Conservation (phyloP, 371 early-diverging fungal genomes). For the Mucor saturninus region DNA sequence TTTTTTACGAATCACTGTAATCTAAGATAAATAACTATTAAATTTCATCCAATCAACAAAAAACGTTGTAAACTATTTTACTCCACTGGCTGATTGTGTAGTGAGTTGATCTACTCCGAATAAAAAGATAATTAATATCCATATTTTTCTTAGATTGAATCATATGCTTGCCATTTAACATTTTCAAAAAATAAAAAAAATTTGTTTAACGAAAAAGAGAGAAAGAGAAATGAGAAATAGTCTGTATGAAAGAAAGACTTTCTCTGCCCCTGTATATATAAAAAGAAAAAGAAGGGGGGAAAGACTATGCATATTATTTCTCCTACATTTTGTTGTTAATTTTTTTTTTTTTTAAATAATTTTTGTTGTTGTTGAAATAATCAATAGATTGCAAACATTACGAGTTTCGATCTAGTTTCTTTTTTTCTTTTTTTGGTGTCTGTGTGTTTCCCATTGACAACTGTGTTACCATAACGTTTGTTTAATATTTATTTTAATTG, state of each 20-base stretch:
- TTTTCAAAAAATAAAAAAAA: conserved; percentile 3
- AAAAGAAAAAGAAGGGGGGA: background rate
- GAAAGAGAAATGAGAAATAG: conserved; percentile 1
- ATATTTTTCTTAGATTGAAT: background rate
- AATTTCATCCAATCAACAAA: background rate
- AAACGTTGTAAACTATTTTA: background rate
- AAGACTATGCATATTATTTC: background rate
- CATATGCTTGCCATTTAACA: background rate
- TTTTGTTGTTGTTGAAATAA: conserved; percentile 2
- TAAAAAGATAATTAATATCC: background rate
- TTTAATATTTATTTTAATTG: background rate
- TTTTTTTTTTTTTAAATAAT: background rate
- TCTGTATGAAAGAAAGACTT: no score
- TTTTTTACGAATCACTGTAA: conserved; percentile 68
- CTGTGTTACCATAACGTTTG: background rate
- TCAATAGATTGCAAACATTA: no score
- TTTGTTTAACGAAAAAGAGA: background rate
- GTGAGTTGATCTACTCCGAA: conserved; percentile 5
- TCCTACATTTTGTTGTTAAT: background rate
- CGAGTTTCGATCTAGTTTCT: background rate
- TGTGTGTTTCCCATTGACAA: conserved; percentile 11
- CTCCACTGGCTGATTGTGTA: conserved; percentile 9
- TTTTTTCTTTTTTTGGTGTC: background rate
- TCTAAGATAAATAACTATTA: conserved; percentile 16
- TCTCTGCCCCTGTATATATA: no score